Evolutionary conservation across 495 filamentous ascomycete genomes (phyloP), one percentile per base, ranked within the genome.

Genomic region (Cenococcum geophilum): DNA sequence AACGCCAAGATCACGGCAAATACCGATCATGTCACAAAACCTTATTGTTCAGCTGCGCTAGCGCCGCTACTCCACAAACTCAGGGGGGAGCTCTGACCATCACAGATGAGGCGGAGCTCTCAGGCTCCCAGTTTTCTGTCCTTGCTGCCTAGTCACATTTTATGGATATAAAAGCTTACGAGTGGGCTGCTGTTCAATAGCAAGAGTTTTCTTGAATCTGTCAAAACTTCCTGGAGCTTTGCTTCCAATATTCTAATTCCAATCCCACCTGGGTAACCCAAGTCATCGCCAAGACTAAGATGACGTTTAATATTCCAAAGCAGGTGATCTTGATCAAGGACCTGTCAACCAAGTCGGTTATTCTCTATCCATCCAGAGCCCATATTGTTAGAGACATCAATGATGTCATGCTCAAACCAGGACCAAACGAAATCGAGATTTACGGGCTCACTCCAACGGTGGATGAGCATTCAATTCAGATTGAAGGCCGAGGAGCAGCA

Each of bases 401-500:
- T 50, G 73, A 81, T 66, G 76, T 88, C 16, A 67, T 70, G 14
- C 76, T 86, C 40, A 77, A 82, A 79, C 77, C 79, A 22, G 85
- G 84, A 10, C 65, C 78, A 21, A 86, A 86, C 66, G 78, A 88
- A 60, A 82, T 92, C 60, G 82, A 78, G 6, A 77, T 91, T 27
- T 68, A 81, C 14, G 88, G 86, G 14, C 75, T 90, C 27, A 82
- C 83, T 6, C 85, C 84, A 1, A 81, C 79, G 12, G 76, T 81
- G 42, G 84, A 89, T 60, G 76, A 83, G 64, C 76, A 85, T 68
- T 87, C 84, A 34, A 83, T 89, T 73, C 86, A 86, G 64, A 83
- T 90, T 58, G 84, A 87, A 65, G 85, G 85, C 55, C 82, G 78
- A 53, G 84, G 84, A 32, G 73, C 76, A 0, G 82, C 80, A 27